phyloP scores from a whole-genome alignment of 345 rosid genomes.

The Lepidium sativum region DNA sequence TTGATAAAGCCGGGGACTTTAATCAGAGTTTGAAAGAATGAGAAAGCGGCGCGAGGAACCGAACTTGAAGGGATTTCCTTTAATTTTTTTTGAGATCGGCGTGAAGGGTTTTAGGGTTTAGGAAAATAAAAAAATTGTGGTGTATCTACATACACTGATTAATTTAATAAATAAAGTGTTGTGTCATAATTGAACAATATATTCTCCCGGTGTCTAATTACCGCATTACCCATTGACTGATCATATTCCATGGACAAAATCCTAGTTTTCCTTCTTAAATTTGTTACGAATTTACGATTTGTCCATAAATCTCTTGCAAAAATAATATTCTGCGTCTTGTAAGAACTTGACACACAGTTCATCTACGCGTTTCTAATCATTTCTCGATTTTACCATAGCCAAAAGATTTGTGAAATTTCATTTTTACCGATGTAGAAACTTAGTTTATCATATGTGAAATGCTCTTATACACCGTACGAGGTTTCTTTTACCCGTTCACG shows the following conservation, averaged over 20 bases:
- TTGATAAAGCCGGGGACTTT: conserved; percentile 3
- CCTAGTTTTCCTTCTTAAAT: background rate
- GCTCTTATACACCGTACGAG: no score
- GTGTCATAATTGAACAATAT: background rate
- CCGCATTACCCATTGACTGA: background rate
- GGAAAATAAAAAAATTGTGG: background rate
- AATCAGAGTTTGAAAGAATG: conserved; percentile 1
- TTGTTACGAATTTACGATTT: no score
- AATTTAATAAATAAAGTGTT: background rate
- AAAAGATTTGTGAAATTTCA: no score
- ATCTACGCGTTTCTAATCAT: no score
- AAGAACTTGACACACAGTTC: no score
- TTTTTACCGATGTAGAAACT: no score
- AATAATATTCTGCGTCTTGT: no score
- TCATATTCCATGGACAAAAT: background rate
- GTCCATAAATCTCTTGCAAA: no score
- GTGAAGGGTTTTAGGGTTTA: conserved; percentile 15
- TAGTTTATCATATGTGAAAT: no score
- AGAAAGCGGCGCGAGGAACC: conserved; percentile 10
- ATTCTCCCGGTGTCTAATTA: background rate
- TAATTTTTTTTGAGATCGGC: background rate
- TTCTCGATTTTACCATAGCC: no score
- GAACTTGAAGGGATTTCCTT: background rate
- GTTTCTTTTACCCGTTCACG: no score
- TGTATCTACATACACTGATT: background rate